Base-by-base conservation (phyloP, 495 filamentous ascomycete genomes). In the Geoglossum glabrum region DNA sequence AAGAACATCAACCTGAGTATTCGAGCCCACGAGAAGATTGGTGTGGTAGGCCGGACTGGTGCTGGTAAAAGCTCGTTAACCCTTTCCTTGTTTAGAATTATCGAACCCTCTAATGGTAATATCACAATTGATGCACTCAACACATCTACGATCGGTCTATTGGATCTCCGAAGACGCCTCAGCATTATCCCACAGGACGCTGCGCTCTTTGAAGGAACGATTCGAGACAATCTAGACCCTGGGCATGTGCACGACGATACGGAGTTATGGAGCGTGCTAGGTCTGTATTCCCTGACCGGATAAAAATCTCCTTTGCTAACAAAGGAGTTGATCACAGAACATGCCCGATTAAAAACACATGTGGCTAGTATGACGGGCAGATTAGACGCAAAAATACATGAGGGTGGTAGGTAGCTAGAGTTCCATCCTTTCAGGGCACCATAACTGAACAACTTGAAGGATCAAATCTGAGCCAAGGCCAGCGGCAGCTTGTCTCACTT, bases 131-230 rank as follows among this genome's bases (percentile, higher is more conserved):
- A 99, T 67, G 76, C 76, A 21, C 70, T 97, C 51, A 85, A 96
- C 70, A 90, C 92, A 4, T 87, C 87, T 33, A 84, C 78, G 11
- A 95, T 97, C 70, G 93, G 93, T 7, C 71, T 99, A 57, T 69
- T 87, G 56, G 93, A 97, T 67, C 76, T 99, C 57, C 79, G 93
- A 58, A 79, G 89, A 26, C 84, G 92, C 54, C 77, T 99, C 38
- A 90, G 93, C 45, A 99, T 99, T 69, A 99, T 99, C 63, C 93
- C 93, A 21, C 93, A 99, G 66, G 93, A 99, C 72, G 89, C 93
- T 54, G 89, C 90, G 63, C 79, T 99, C 63, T 99, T 99, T 64
- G 88, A 97, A 73, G 93, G 93, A 49, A 90, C 89, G 19, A 76
- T 99, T 61, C 79, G 93, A 64, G 93, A 97, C 69, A 99, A 99